Base-by-base conservation (phyloP, 768 basidiomycete genomes). In the Rhodotorula paludigena region DNA sequence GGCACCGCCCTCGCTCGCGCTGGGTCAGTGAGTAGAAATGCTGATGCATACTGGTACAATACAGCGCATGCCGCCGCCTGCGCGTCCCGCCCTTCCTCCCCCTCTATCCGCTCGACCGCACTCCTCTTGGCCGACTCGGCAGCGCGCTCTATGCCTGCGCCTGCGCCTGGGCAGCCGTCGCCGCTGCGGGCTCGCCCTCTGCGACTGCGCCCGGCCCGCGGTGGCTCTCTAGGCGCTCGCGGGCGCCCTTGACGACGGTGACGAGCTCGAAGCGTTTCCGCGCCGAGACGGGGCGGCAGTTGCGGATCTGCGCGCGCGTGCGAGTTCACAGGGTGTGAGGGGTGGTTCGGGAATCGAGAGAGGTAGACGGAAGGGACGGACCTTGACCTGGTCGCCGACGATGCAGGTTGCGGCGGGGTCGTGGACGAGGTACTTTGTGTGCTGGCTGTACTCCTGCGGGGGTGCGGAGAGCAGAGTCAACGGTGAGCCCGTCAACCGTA, bases 211-310 rank as follows among this genome's bases (percentile, higher is more conserved):
- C 57, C n/a, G 64, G 48, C 28, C 52, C 59, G 32, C 48, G 35
- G 25, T 30, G 36, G 23, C 49, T 53, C 48, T 60, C 59, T 7
- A 52, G n/a, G n/a, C 65, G 58, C 38, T 66, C 54, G 20, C 53
- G 33, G 4, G 58, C 59, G 30, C 41, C 67, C 44, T 66, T 63
- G 57, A 56, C 42, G 33, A 73, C 60, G 35, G n/a, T 41, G 47
- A 73, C 64, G 16, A 73, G 39, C 44, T 73, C 71, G 68, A 69
- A 73, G 15, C 67, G 60, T 58, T 73, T 73, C 20, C 71, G 59
- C 1, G 67, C 60, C 20, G 71, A 73, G 33, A 73, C 54, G 25
- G 67, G 67, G 39, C 64, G 66, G 60, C 71, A 73, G 57, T 69
- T 73, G 32, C 71, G 67, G 48, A 73, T 69, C 64, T 61, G 49